phyloP scores from a whole-genome alignment of 192 early-diverging fungal species.

The Borealophlyctis nickersoniae region DNA sequence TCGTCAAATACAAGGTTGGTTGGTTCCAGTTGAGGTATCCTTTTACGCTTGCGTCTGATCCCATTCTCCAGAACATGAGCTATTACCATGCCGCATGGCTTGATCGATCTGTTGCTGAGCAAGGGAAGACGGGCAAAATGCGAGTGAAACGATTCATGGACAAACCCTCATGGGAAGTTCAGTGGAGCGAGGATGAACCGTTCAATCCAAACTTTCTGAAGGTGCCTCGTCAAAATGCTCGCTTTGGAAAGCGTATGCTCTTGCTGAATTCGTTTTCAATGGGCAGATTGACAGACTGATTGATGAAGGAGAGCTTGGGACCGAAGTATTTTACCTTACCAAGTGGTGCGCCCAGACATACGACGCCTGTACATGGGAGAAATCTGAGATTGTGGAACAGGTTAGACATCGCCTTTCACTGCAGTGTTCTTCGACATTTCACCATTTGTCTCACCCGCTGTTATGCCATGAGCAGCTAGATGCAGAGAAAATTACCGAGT shows the following conservation, averaged over 20 bases:
- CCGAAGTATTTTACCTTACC: conserved; percentile 66
- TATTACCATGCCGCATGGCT: conserved; percentile 76
- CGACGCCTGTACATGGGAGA: conserved; percentile 74
- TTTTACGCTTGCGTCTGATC: neutral
- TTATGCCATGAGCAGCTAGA: conserved; percentile 41
- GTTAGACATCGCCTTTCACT: too few species aligned
- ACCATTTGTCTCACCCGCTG: neutral
- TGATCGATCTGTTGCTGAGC: conserved; percentile 42
- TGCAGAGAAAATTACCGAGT: conserved; percentile 61
- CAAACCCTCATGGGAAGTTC: conserved; percentile 54
- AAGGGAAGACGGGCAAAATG: conserved; percentile 60
- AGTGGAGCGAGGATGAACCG: conserved; percentile 56
- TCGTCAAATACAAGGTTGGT: conserved; percentile 78
- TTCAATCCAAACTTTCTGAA: conserved; percentile 66
- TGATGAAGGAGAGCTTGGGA: conserved; percentile 73
- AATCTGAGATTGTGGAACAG: conserved; percentile 50
- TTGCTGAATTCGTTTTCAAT: neutral
- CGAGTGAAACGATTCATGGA: conserved; percentile 73
- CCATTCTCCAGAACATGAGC: conserved; percentile 54
- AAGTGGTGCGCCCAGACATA: conserved; percentile 75
- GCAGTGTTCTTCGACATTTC: neutral
- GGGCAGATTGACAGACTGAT: conserved; percentile 74
- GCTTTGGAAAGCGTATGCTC: too few species aligned
- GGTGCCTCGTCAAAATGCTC: conserved; percentile 43
- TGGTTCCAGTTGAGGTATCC: neutral